Evolutionary conservation across 768 basidiomycete genomes (phyloP), one percentile per base, ranked within the genome.

Genomic region (Amanita rubescens): DNA sequence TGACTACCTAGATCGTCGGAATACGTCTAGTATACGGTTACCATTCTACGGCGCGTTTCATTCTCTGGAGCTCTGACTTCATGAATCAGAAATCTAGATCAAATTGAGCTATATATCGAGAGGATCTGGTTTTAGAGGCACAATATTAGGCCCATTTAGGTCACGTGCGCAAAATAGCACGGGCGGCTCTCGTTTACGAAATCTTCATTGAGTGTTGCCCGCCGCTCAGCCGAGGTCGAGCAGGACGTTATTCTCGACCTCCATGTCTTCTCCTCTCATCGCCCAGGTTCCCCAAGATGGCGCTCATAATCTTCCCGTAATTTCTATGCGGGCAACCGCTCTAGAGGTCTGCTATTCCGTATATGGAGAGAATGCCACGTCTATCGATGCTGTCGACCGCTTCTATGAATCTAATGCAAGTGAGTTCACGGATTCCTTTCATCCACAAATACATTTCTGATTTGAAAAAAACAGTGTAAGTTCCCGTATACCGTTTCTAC

Each of bases 391-490:
- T 5, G 68, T 85, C 0, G 79, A 80, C 58, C 73, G 77, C 49
- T 80, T 84, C 58, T 90, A 90, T 60, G 88, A 90, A 65, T 59
- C 81, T 17, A 81, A 78, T 63, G 88, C 88, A 56, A 76, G 85
- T 80, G 60, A 63, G 84, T 75, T 22, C 33, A 44, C 58, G 34
- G 35, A 3, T 45, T 20, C 47, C 48, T 42, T 25, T 57, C 25
- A 22, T 51, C 27, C 45, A 27, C 39, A 54, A 27, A 49, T 25
- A n/a, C 43, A 60, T 48, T 53, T 38, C 59, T 63, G 17, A 59
- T 37, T 55, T 52, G 54, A 44, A 19, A 11, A 55, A 48, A 39
- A 12, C 49, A 77, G 75, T 71, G 75, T 77, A 66, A 74, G 77
- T 61, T 50, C 20, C 15, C 39, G n/a, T 32, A 49, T 45, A 5